Evolutionary conservation across 495 filamentous ascomycete genomes (phyloP).

Genomic region (Penicillium bialowiezense): DNA sequence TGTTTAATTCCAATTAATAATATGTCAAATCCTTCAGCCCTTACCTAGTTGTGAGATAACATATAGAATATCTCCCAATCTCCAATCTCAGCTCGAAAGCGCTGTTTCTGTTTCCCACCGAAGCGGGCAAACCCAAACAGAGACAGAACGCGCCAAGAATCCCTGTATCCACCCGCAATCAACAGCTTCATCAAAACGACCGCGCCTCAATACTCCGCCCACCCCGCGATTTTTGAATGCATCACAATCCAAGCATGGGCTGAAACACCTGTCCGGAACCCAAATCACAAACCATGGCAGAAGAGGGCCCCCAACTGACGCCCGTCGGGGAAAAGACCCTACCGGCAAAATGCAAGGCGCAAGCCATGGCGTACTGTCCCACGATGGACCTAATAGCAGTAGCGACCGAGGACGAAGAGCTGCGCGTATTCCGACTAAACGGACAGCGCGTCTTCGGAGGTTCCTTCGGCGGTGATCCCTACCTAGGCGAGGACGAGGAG

Average conservation of each 20-base stretch:
- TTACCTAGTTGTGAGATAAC: too few relatives aligned
- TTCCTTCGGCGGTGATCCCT: constrained; percentile 45
- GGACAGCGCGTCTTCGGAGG: constrained; percentile 66
- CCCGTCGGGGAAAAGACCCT: constrained; percentile 57
- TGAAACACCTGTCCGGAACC: constrained; percentile 6
- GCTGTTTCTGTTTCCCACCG: too few relatives aligned
- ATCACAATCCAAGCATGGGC: constrained; percentile 21
- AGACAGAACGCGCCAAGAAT: constrained; percentile 35
- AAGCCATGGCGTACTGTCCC: constrained; percentile 70
- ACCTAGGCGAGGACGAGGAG: constrained; percentile 47
- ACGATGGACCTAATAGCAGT: constrained; percentile 77
- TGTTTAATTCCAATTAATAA: too few relatives aligned
- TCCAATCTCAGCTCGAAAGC: too few relatives aligned
- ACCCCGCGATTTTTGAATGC: background rate
- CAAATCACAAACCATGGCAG: constrained; percentile 20
- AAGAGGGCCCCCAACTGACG: constrained; percentile 34
- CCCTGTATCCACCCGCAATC: constrained; percentile 21
- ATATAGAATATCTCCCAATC: too few relatives aligned
- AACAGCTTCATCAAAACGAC: constrained; percentile 20
- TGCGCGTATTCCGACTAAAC: constrained; percentile 66
- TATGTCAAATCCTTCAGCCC: too few relatives aligned
- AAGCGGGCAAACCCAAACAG: constrained; percentile 4
- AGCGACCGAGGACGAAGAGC: constrained; percentile 60
- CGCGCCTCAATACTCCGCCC: background rate
- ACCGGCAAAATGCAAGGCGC: constrained; percentile 51